Conservation (phyloP, 345 rosid genomes). For the Tarenaya hassleriana region DNA sequence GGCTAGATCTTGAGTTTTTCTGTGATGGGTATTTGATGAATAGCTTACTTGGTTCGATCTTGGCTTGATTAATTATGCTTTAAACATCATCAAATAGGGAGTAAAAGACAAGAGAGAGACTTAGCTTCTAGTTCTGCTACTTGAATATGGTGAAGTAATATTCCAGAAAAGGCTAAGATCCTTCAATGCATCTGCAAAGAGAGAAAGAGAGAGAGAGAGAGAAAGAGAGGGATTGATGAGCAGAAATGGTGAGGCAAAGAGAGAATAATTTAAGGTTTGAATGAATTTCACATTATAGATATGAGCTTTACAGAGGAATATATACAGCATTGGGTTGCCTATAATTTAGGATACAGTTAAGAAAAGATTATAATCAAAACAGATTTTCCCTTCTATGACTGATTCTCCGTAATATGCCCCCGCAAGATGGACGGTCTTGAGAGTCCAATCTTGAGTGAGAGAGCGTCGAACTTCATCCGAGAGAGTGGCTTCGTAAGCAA, state of each 20-base stretch:
- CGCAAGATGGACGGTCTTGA: too few species aligned
- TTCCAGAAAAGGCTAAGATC: background rate
- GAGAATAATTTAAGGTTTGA: slow-evolving; percentile 17
- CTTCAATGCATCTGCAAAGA: background rate
- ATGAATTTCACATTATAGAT: too few species aligned
- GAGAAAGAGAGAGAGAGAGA: slow-evolving; percentile 2
- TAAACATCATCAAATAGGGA: background rate
- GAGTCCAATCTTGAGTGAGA: too few species aligned
- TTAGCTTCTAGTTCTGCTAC: background rate
- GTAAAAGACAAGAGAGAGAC: background rate
- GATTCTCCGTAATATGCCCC: too few species aligned
- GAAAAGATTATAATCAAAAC: too few species aligned
- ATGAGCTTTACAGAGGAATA: too few species aligned
- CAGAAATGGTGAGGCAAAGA: slow-evolving; percentile 23
- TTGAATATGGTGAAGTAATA: slow-evolving; percentile 3
- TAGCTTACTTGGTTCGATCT: background rate
- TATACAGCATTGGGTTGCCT: too few species aligned
- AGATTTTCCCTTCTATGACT: too few species aligned
- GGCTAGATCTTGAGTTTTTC: background rate
- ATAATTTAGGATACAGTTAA: too few species aligned
- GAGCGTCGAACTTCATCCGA: too few species aligned
- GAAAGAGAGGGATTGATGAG: background rate
- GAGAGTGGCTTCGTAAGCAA: too few species aligned
- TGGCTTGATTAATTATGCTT: background rate
- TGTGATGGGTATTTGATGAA: background rate